Evolutionary conservation across 305 asterid genomes (phyloP), one percentile per base, ranked within the genome.

Genomic region (Lippia alba): DNA sequence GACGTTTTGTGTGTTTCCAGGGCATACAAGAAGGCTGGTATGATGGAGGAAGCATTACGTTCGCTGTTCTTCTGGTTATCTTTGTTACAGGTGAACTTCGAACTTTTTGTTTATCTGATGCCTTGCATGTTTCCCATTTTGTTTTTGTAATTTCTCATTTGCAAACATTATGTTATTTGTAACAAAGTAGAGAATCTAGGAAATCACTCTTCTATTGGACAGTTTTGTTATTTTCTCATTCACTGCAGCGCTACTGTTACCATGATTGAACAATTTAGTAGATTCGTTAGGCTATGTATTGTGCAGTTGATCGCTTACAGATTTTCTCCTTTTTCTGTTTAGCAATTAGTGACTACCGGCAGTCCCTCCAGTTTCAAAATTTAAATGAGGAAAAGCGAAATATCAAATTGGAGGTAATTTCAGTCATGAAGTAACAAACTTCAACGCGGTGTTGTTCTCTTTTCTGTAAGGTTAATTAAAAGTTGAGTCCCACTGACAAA

Each of bases 31-130:
- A 90, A 67, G 99, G 99, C 69, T 94, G 97, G 99, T 89, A 89
- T 80, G 99, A 94, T 83, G 99, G 99, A 68, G 97, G 97, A 80
- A 91, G 99, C 88, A 94, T 94, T 65, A 72, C 90, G 56, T 91
- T 94, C 81, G 99, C 99, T 60, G 97, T 94, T 74, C 78, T 94
- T 81, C 92, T 94, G 74, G 97, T 94, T 79, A 91, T 94, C 74
- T 62, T 85, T 73, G 97, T 94, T 45, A 94, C 97, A 55, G 99
- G 99, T 91, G 74, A 61, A 30, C n/a, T 51, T 69, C 16, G 53
- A 64, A 72, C 34, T 72, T 55, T 33, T 12, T 64, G 30, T 49
- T 40, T 75, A n/a, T 30, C 48, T 62, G 39, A 68, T 72, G 62
- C 36, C 56, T 54, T 20, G 54, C 61, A 55, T 40, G 46, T 46